A percentile compares a stretch with the other conserved stretches of the same genome.
Evolutionary conservation across 345 rosid species (phyloP).

Genomic region (Erucastrum elatum): DNA sequence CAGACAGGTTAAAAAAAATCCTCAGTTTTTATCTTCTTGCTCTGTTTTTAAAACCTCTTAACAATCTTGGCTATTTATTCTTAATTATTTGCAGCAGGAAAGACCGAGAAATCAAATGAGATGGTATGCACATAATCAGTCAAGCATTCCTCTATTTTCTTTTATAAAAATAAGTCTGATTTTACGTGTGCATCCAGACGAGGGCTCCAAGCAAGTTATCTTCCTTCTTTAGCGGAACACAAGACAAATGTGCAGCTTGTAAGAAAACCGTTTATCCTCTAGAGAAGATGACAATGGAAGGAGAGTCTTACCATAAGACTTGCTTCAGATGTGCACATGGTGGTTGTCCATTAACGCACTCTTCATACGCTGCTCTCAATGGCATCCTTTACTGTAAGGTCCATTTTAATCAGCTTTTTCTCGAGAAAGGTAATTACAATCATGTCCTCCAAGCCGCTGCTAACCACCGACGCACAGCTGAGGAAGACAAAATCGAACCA

Average conservation of each 20-base stretch:
- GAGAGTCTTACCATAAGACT: conserved; percentile 85
- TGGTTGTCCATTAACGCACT: conserved; percentile 82
- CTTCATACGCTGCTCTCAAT: conserved; percentile 85
- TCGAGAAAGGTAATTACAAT: conserved; percentile 83
- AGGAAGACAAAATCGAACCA: conserved; percentile 27
- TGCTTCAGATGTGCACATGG: conserved; percentile 93
- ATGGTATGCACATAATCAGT: conserved; percentile 41
- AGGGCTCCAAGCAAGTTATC: conserved; percentile 79
- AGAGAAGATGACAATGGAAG: conserved; percentile 84
- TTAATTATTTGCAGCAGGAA: conserved; percentile 33
- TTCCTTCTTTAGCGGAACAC: conserved; percentile 83
- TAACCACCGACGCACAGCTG: conserved; percentile 48
- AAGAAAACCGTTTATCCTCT: conserved; percentile 86
- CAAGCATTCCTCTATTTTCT: neutral
- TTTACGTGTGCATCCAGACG: conserved; percentile 40
- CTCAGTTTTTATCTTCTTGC: neutral
- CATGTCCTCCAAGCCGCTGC: conserved; percentile 59
- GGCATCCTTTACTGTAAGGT: conserved; percentile 91
- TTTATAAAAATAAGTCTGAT: neutral
- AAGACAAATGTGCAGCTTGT: conserved; percentile 87
- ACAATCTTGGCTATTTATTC: neutral
- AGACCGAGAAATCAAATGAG: conserved; percentile 54
- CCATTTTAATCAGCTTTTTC: conserved; percentile 86
- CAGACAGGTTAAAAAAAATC: conserved; percentile 47
- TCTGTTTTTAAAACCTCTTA: neutral